phyloP scores from a whole-genome alignment of 75 land plant genomes.

The Chamaecyparis obtusa region DNA sequence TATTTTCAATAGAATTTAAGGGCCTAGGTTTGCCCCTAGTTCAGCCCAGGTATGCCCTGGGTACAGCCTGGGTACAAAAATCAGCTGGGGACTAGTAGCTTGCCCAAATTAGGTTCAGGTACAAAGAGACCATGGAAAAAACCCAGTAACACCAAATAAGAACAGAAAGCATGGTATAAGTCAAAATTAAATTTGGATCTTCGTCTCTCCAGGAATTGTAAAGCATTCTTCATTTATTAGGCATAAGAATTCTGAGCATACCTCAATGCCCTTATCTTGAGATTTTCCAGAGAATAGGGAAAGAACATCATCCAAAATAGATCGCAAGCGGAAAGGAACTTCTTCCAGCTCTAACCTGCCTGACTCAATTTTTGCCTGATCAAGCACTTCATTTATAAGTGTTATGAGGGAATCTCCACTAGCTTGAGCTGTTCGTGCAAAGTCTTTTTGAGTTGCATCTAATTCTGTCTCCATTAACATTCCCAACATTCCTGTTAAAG shows the following conservation, averaged over 20 bases:
- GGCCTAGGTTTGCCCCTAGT: too few species aligned
- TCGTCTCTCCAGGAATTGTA: background rate
- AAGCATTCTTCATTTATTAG: slow-evolving; percentile 1
- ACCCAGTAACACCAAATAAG: background rate
- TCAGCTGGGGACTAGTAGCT: too few species aligned
- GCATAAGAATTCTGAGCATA: slow-evolving; percentile 12
- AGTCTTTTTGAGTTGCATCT: slow-evolving; percentile 83
- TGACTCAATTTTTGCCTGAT: slow-evolving; percentile 95
- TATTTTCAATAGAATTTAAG: too few species aligned
- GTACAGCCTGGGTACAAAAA: too few species aligned
- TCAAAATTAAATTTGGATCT: background rate
- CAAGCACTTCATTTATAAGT: slow-evolving; percentile 89
- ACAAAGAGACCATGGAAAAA: too few species aligned
- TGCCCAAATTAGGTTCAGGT: too few species aligned
- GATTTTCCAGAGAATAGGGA: slow-evolving; percentile 88
- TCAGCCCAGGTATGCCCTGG: too few species aligned
- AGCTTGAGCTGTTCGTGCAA: slow-evolving; percentile 78
- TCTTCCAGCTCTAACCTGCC: slow-evolving; percentile 90
- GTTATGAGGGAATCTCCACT: slow-evolving; percentile 85
- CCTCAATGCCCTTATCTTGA: slow-evolving; percentile 79
- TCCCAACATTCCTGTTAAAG: slow-evolving; percentile 77
- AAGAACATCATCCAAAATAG: slow-evolving; percentile 77
- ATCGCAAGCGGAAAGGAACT: slow-evolving; percentile 68
- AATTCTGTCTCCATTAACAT: slow-evolving; percentile 93
- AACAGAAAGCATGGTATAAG: background rate